Base-by-base conservation (phyloP, 495 filamentous ascomycete genomes). In the Bacidia gigantensis region DNA sequence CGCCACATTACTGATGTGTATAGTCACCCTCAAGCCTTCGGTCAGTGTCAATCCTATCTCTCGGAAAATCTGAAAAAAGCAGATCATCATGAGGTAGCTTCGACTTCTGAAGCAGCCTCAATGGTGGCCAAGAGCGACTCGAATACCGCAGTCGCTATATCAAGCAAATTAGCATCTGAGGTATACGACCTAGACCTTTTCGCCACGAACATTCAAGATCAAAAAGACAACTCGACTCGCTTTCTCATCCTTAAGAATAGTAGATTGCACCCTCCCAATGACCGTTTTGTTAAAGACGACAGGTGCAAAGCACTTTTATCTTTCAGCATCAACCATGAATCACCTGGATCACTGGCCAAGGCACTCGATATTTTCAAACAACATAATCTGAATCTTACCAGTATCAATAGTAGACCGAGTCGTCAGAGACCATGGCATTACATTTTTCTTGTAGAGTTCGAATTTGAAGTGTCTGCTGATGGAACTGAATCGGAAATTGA, bases 1-100 rank as follows among this genome's bases (percentile, higher is more conserved):
- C 46, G 52, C 11, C 71, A 81, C 54, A 58, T 86, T 56, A 64
- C 65, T 26, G 69, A 74, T 38, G 64, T 98, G 44, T 94, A 94
- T 67, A 89, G 86, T 22, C 92, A 98, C 65, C 87, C 88, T 14
- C 92, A 97, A 68, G 92, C 87, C 26, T 92, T 89, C 72, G 90
- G 88, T 3, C 92, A 98, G 69, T 95, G 88, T 61, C 78, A 79
- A n/a, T 54, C 43, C n/a, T 93, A 93, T 60, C 68, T 95, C 3
- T 69, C 71, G 5, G 60, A 68, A 43, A 67, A 81, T 58, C 76
- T 92, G 49, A 80, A 80, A 51, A 76, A 77, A 22, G 69, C 84
- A 7, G 87, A 92, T 68, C 73, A 78, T 41, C 75, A 90, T 32
- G 90, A 98, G 63, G 84, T 88, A 39, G 84, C 83, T 41, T 93